Base-by-base conservation (phyloP, 2,329 filamentous ascomycete species). In the Catunica adiposa region DNA sequence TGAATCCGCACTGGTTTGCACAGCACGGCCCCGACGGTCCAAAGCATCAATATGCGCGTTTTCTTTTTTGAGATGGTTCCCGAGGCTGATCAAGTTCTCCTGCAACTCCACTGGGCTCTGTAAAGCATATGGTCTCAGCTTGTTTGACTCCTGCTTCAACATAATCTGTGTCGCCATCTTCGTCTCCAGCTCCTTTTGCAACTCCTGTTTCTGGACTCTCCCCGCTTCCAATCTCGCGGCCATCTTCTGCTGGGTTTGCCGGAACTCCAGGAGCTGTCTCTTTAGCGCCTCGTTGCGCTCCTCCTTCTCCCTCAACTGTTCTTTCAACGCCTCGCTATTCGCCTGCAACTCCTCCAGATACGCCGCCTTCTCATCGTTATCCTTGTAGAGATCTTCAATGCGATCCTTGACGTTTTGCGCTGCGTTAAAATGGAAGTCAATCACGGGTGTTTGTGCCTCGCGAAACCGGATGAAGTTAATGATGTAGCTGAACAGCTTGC, bases 401-500 rank as follows among this genome's bases (percentile, higher is more conserved):
- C 85, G 81, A 54, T 83, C 74, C 70, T 95, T 96, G 1, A 86
- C 89, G 58, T 79, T 80, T 69, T 96, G 88, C 11, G 86, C 80
- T 63, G 87, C 89, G 73, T 95, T 92, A 72, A 92, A 92, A 69
- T 97, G 86, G 66, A 94, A 81, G 66, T 96, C 89, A 61, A 97
- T 95, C 29, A 92, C 81, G 40, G 75, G 73, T 1, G 89, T 94
- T 68, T 97, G 90, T 60, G 84, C 89, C 71, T 96, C 89, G 63
- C 92, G 85, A 71, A 97, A 98, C 54, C 92, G 83, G 62, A 97
- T 89, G 69, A 98, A 98, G 70, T 98, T 98, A 73, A 98, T 98
- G 61, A 97, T 79, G 69, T 96, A 96, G 61, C 87, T 94, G 67
- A 98, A 92, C 64, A 97, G 94, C 71, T 92, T 94, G 64, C 90